Percentiles rank a stretch among this genome's conserved stretches.
phyloP scores from a whole-genome alignment of 2,329 filamentous ascomycete genomes.

The Aspergillus brunneoviolaceus region DNA sequence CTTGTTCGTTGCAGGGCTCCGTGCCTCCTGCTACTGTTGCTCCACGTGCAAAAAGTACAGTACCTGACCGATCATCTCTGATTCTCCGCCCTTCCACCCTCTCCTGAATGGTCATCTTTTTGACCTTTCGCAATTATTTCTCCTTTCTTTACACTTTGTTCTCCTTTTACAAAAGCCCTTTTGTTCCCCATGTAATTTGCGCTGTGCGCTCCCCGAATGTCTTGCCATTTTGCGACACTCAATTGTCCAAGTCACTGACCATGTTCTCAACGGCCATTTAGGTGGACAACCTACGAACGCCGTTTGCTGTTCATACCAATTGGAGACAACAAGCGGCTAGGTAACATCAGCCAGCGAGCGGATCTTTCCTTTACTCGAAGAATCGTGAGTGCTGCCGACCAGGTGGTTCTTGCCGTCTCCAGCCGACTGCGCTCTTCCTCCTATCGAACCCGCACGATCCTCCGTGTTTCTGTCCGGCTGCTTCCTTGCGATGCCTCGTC shows the following conservation, averaged over 20 bases:
- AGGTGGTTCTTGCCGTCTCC: conserved; percentile 16
- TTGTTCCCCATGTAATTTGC: neutral
- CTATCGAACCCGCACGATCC: conserved; percentile 16
- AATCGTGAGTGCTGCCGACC: neutral
- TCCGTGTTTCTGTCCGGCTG: conserved; percentile 11
- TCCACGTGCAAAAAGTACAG: conserved; percentile 18
- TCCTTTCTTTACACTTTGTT: neutral
- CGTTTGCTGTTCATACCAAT: neutral
- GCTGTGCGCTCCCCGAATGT: neutral
- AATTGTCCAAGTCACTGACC: conserved; percentile 5
- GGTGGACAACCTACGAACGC: conserved; percentile 7
- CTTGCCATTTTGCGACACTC: neutral
- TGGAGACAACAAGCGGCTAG: conserved; percentile 1
- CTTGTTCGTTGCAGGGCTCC: conserved; percentile 6
- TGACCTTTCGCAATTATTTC: neutral
- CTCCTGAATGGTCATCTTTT: neutral
- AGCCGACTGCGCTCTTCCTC: conserved; percentile 6
- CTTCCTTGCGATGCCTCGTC: conserved; percentile 60
- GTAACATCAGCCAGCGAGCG: neutral
- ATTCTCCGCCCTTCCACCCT: conserved; percentile 8
- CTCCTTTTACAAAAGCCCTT: neutral
- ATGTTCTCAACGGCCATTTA: neutral
- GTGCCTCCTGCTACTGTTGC: conserved; percentile 13
- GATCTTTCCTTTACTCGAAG: neutral
- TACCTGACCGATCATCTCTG: conserved; percentile 15